Conservation (phyloP, 768 basidiomycete species). For the Termitomyces sp. region DNA sequence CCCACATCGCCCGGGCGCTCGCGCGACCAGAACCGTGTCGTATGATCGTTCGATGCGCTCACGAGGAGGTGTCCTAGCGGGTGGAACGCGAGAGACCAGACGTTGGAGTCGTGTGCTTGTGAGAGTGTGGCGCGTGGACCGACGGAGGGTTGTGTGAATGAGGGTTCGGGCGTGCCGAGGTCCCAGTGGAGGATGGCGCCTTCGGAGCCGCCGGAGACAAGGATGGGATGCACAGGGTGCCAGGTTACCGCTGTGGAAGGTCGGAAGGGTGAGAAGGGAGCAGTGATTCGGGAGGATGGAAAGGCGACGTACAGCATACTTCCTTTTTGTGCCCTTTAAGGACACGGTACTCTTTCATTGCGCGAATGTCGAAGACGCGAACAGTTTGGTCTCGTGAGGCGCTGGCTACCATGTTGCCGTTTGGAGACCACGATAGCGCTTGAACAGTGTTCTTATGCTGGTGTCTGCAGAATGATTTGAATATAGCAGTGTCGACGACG, state of each 20-base stretch:
- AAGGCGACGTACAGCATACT: slow-evolving; percentile 77
- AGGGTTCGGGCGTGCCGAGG: slow-evolving; percentile 62
- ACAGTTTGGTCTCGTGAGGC: slow-evolving; percentile 94
- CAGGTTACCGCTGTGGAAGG: slow-evolving; percentile 73
- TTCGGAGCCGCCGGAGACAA: slow-evolving; percentile 93
- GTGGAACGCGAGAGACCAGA: slow-evolving; percentile 95
- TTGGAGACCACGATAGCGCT: slow-evolving; percentile 89
- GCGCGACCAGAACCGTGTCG: slow-evolving; percentile 97
- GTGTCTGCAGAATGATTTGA: slow-evolving; percentile 52
- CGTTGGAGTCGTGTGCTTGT: slow-evolving; percentile 97
- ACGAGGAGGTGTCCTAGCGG: slow-evolving; percentile 94
- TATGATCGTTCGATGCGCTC: slow-evolving; percentile 96
- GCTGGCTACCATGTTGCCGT: slow-evolving; percentile 91
- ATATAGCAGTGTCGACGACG: background rate
- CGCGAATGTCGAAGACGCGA: slow-evolving; percentile 95
- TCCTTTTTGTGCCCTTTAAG: slow-evolving; percentile 98
- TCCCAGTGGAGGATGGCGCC: slow-evolving; percentile 96
- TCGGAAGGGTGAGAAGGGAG: background rate
- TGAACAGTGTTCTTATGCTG: slow-evolving; percentile 98
- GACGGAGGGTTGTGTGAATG: slow-evolving; percentile 41
- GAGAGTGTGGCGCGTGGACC: slow-evolving; percentile 80
- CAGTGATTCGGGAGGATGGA: background rate
- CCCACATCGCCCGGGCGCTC: slow-evolving; percentile 82
- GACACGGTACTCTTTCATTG: slow-evolving; percentile 92
- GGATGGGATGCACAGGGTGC: slow-evolving; percentile 92